Percentiles rank a stretch among this genome's conserved stretches.
Conservation (phyloP, 495 filamentous ascomycete species). For the Pyrenopolyporus hunteri region DNA sequence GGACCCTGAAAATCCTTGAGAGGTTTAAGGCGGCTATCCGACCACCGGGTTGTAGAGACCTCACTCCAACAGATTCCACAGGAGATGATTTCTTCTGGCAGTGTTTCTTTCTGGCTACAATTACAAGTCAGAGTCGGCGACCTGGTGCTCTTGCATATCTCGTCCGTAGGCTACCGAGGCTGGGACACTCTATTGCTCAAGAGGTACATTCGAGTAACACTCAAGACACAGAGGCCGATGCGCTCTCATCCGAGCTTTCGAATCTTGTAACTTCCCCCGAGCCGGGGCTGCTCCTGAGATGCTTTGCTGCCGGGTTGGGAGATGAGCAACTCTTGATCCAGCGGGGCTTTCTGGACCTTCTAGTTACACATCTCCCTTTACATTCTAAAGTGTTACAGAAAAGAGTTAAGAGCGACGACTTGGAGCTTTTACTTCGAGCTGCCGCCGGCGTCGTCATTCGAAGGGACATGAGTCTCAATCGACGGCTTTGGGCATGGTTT, state of each 20-base stretch:
- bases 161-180: constrained; percentile 74
- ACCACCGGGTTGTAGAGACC: constrained; percentile 51
- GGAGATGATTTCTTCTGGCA: constrained; percentile 97
- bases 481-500: constrained; percentile 95
- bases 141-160: constrained; percentile 88
- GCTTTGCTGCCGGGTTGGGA: constrained; percentile 85
- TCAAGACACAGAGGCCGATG: constrained; percentile 33
- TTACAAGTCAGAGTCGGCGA: constrained; percentile 82
- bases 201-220: constrained; percentile 27
- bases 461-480: constrained; percentile 94
- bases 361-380: constrained; percentile 91
- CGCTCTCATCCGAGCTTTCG: constrained; percentile 55
- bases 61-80: constrained; percentile 59
- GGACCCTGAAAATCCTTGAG: constrained; percentile 78
- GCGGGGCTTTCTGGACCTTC: constrained; percentile 87
- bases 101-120: constrained; percentile 90
- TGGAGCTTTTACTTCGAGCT: constrained; percentile 79
- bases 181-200: constrained; percentile 56
- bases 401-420: constrained; percentile 70
- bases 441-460: constrained; percentile 83
- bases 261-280: constrained; percentile 88
- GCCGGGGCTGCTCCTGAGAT: constrained; percentile 86
- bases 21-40: constrained; percentile 73
- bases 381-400: constrained; percentile 81
- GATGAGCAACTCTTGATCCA: constrained; percentile 93